phyloP scores from a whole-genome alignment of 257 asterid species.

The Fraxinus quadrangulata region DNA sequence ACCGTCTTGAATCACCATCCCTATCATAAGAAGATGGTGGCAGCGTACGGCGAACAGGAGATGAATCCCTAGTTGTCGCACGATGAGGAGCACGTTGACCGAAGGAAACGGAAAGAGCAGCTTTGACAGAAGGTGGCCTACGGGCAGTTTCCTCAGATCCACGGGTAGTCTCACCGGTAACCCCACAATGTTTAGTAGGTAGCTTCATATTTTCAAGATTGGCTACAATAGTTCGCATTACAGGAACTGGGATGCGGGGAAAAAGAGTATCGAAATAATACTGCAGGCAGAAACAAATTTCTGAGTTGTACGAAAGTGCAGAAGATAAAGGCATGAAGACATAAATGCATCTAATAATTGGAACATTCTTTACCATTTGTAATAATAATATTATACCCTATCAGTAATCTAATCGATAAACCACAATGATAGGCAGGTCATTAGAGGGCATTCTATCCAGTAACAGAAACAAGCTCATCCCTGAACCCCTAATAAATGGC shows the following conservation, averaged over 20 bases:
- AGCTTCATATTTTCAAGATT: slow-evolving; percentile 86
- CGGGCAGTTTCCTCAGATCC: slow-evolving; percentile 96
- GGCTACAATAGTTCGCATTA: slow-evolving; percentile 64
- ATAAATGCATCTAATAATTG: neutral
- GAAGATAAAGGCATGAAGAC: neutral
- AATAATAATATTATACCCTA: neutral
- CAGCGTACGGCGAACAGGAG: slow-evolving; percentile 83
- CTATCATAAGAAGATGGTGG: slow-evolving; percentile 54
- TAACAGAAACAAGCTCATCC: neutral
- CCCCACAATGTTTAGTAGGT: slow-evolving; percentile 82
- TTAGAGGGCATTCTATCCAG: neutral
- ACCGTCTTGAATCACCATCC: slow-evolving; percentile 55
- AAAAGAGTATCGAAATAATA: slow-evolving; percentile 93
- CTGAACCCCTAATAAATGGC: neutral
- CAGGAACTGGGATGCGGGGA: slow-evolving; percentile 98
- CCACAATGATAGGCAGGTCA: neutral
- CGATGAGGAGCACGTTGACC: slow-evolving; percentile 99
- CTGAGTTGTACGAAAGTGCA: slow-evolving; percentile 10
- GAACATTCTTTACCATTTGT: neutral
- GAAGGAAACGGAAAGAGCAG: slow-evolving; percentile 94
- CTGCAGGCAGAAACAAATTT: slow-evolving; percentile 52
- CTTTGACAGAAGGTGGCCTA: slow-evolving; percentile 98
- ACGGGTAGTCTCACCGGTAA: slow-evolving; percentile 85
- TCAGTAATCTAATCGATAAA: neutral
- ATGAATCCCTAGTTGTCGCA: slow-evolving; percentile 93